Base-by-base conservation (phyloP, 2,329 filamentous ascomycete species). In the Aureobasidium sp. region DNA sequence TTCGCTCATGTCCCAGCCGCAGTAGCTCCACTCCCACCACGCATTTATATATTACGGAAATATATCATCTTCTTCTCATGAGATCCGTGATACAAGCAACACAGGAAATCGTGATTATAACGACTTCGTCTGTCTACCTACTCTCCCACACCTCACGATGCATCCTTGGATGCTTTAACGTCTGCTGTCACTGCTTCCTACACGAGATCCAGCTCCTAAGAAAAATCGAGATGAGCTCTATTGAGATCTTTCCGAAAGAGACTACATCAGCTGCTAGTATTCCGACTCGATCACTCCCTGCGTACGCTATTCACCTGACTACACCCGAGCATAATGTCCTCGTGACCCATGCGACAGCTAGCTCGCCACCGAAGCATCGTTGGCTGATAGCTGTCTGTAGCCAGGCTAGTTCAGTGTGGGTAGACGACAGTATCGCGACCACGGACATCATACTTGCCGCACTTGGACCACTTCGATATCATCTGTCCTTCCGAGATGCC, bases 391-490 rank as follows among this genome's bases (percentile, higher is more conserved):
- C 29, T 54, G 50, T n/a, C 31, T 16, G 31, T 54, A 54, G 9
- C 20, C n/a, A 38, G 16, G 31, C 50, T 23, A 27, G 29, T 54
- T 54, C 29, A 45, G 33, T 45, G 20, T 55, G 51, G 51, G 23
- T n/a, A 9, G 33, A 55, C 11, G 36, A 40, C 51, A 55, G 51
- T n/a, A 13, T 55, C 51, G 33, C n/a, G 20, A 55, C 23, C 11
- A 55, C 51, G n/a, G n/a, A 55, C 15, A 23, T 55, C n/a, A 55
- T 55, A 55, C 51, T 55, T 42, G 51, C 51, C 7, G n/a, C 51
- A 25, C 33, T 40, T 25, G 51, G 51, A 25, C 36, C 51, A 23
- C 51, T 55, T 18, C 6, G 20, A 20, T 55, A 55, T 42, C 51
- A 55, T 40, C 33, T 55, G n/a, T 55, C 51, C n/a, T 55, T 55